A percentile compares a stretch with the other conserved stretches of the same genome.
These are phyloP conservation scores for Gossypium herbaceum DNA, from an alignment of 345 rosid species.

Conservation along the genomic window DNA sequence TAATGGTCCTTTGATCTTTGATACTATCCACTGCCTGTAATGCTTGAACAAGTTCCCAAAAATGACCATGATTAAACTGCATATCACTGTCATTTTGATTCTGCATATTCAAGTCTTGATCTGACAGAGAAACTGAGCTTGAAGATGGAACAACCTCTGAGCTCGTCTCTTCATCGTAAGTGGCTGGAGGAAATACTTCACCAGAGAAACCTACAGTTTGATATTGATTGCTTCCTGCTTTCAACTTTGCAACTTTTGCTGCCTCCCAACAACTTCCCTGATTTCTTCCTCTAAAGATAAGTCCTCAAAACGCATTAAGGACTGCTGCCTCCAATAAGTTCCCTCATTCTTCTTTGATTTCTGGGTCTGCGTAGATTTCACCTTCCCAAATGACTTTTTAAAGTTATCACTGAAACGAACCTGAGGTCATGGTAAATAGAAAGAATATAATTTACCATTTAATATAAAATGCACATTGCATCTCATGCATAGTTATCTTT, in stretches of 20 bases:
- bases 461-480: no score
- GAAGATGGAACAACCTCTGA: not conserved
- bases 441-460: no score
- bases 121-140: not conserved
- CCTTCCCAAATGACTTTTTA: no score
- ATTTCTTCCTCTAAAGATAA: slow-evolving; percentile 19
- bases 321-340: not conserved
- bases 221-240: slow-evolving; percentile 22
- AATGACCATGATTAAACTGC: not conserved
- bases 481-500: no score
- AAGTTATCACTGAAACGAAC: no score
- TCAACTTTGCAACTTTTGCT: slow-evolving; percentile 31
- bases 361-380: no score
- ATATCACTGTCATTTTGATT: not conserved
- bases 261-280: slow-evolving; percentile 33
- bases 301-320: slow-evolving; percentile 27
- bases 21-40: not conserved
- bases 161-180: not conserved
- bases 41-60: slow-evolving; percentile 18
- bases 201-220: not conserved
- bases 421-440: no score
- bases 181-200: not conserved
- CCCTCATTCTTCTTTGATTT: no score
- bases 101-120: not conserved
- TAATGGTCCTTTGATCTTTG: not conserved